Evolutionary conservation across 345 rosid species (phyloP), one percentile per base, ranked within the genome.

Genomic region (Heritiera fomes): DNA sequence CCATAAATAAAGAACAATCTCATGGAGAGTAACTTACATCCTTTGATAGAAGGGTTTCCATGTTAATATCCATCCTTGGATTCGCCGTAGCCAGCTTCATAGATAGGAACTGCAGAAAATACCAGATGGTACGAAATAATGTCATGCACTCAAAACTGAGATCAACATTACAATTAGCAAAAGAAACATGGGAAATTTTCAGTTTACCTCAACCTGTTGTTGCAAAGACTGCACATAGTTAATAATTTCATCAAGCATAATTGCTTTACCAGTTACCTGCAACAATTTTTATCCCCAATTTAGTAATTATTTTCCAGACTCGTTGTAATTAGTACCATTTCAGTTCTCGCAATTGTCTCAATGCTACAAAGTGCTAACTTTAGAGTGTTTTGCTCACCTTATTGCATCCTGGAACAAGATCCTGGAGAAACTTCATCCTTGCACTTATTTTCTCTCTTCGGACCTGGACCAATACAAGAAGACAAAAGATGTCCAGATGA

Each of bases 191-290:
- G 46, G 52, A 14, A 61, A 8, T 23, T 28, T 23, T 23, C 59
- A 30, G 40, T 40, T 52, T 89, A 95, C 99, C 98, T 95, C 98
- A 2, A 95, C 98, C 84, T 95, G 99, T 45, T 88, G 86, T 84
- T 95, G 99, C 81, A 95, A 82, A 28, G 99, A 95, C 91, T 95
- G 99, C 46, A 95, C 99, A 69, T 95, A 95, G 80, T 93, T 95
- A 32, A 95, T 95, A 78, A 95, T 95, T 65, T 95, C 99, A 83
- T 95, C 99, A 46, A 95, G 94, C 99, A 95, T 95, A 55, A 91
- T 89, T 0, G 99, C 99, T 83, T 95, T 95, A 59, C 99, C 91
- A 8, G 91, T 83, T 13, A 95, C 92, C 93, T 89, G 79, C 43
- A 71, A 73, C 38, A 63, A 69, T 52, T 47, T 58, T 56, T 41